phyloP scores from a whole-genome alignment of 1,284 basidiomycete genomes.

The Limonomyces culmigenus region DNA sequence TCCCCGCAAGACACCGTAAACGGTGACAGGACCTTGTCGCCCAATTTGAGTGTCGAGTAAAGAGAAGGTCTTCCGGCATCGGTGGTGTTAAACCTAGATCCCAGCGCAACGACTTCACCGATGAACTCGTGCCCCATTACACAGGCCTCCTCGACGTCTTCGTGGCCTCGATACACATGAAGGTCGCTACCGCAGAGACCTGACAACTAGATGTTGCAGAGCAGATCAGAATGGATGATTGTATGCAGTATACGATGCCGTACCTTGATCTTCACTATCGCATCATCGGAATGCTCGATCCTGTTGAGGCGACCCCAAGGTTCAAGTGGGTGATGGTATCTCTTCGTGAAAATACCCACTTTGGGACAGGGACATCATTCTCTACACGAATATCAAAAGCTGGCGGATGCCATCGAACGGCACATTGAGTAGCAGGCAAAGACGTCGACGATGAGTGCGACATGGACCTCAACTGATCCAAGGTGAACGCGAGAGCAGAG shows the following conservation, averaged over 20 bases:
- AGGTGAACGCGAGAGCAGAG: too few species aligned
- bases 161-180: conserved; percentile 58
- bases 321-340: conserved; percentile 1
- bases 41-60: conserved; percentile 53
- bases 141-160: conserved; percentile 25
- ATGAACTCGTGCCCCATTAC: conserved; percentile 74
- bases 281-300: conserved; percentile 56
- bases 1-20: conserved; percentile 76
- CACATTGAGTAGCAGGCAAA: conserved; percentile 18
- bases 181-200: conserved; percentile 75
- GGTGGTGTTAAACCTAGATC: conserved; percentile 34
- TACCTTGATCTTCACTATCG: conserved; percentile 55
- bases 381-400: conserved; percentile 52
- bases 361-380: conserved; percentile 32
- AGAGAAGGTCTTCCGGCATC: conserved; percentile 33
- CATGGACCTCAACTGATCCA: too few species aligned
- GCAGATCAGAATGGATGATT: not conserved
- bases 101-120: conserved; percentile 62
- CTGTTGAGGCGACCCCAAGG: conserved; percentile 16
- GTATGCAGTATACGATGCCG: not conserved
- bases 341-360: conserved; percentile 17
- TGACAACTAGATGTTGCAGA: conserved; percentile 27
- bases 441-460: too few species aligned
- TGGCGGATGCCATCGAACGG: conserved; percentile 48
- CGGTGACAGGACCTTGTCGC: conserved; percentile 76